phyloP scores from a whole-genome alignment of 176 grass and related monocot species.

The Secale cereale region DNA sequence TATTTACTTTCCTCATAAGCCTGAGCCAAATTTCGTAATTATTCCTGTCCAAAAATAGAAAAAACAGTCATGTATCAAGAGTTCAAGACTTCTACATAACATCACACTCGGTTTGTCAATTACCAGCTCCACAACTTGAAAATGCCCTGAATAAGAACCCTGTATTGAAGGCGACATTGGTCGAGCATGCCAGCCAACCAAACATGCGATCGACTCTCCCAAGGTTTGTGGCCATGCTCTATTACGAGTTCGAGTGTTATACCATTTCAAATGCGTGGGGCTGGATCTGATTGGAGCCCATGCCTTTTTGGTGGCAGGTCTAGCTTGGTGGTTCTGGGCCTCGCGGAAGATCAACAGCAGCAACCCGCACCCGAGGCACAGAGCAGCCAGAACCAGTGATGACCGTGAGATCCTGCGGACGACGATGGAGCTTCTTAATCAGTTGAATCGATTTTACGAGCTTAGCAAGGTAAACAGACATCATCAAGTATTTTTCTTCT shows the following conservation, averaged over 20 bases:
- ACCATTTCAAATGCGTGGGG: not conserved
- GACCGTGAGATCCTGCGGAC: too few species aligned
- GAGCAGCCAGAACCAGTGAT: too few species aligned
- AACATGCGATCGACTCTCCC: constrained; percentile 70
- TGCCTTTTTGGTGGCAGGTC: constrained; percentile 27
- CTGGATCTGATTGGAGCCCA: constrained; percentile 12
- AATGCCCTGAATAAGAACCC: constrained; percentile 74
- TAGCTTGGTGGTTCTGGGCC: constrained; percentile 67
- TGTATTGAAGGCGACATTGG: constrained; percentile 63
- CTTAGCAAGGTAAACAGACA: too few species aligned
- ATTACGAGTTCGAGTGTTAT: not conserved
- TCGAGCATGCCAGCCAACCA: constrained; percentile 78
- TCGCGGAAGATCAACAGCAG: constrained; percentile 50
- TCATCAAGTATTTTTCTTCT: too few species aligned
- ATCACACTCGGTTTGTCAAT: constrained; percentile 35
- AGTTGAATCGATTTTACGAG: too few species aligned
- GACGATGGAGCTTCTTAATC: too few species aligned
- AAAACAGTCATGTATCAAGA: not conserved
- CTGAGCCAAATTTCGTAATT: not conserved
- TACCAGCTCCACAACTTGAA: constrained; percentile 91
- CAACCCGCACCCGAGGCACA: too few species aligned
- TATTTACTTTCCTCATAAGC: not conserved
- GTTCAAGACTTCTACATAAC: not conserved
- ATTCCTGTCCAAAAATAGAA: not conserved
- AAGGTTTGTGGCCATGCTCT: constrained; percentile 36